phyloP scores from a whole-genome alignment of 2,329 filamentous ascomycete species.

The Phialocephala subalpina region DNA sequence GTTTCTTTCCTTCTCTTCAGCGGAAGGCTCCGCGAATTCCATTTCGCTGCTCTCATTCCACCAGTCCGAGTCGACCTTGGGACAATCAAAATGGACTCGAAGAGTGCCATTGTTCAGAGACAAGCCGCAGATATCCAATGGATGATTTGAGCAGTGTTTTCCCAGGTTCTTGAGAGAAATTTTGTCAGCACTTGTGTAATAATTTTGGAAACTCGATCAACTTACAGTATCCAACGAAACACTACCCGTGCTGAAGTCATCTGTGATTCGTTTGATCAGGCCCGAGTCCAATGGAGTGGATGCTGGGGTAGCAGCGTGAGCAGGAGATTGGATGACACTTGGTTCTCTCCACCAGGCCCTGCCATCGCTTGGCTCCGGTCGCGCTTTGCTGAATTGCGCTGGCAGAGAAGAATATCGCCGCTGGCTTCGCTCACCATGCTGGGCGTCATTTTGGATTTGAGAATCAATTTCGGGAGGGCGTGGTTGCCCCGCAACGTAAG shows the following conservation, averaged over 20 bases:
- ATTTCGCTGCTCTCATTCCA: conserved; percentile 6
- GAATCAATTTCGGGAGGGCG: conserved; percentile 4
- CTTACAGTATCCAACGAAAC: conserved; percentile 9
- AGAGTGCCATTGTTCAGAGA: not conserved
- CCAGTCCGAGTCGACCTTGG: not conserved
- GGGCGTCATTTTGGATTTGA: conserved; percentile 7
- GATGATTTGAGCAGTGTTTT: not conserved
- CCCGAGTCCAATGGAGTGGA: not conserved
- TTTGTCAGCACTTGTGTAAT: conserved; percentile 1
- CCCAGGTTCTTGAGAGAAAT: conserved; percentile 2
- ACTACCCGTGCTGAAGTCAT: conserved; percentile 5
- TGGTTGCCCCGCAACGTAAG: not conserved
- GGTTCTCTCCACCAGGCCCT: conserved; percentile 5
- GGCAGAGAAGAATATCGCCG: not conserved
- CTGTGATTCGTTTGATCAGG: conserved; percentile 3
- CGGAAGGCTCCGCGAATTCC: conserved; percentile 1
- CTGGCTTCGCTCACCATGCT: not conserved
- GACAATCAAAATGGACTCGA: not conserved
- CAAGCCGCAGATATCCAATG: conserved; percentile 4
- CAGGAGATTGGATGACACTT: conserved; percentile 3
- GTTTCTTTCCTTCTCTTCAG: conserved; percentile 11
- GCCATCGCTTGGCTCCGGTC: not conserved
- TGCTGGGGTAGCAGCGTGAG: conserved; percentile 1
- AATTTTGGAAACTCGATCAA: conserved; percentile 2
- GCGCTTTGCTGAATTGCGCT: conserved; percentile 5